Base-by-base conservation (phyloP, 768 basidiomycete species). In the Panellus pusillus region DNA sequence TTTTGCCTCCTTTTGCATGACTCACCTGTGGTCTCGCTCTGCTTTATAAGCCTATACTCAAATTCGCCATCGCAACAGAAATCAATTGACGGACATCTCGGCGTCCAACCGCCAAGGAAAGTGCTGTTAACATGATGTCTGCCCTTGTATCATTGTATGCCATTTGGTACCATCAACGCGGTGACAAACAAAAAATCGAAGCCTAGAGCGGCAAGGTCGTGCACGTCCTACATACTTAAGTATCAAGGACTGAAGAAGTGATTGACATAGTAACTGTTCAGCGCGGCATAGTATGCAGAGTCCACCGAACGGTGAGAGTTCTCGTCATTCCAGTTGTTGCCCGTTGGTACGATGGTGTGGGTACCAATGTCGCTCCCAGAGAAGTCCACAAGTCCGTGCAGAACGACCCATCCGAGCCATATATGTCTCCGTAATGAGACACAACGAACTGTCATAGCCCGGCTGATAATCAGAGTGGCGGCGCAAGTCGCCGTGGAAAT, bases 401-500 rank as follows among this genome's bases (percentile, higher is more conserved):
- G 64, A 77, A 60, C 18, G 70, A 70, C 28, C 72, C 72, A 52
- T 77, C 75, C 37, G 57, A 47, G 54, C 67, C 59, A 61, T 71
- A 56, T 60, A 76, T 60, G 37, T 65, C 35, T 3, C 42, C 52
- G 63, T 71, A 71, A 65, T 73, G 72, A 40, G 60, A 63, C 44
- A 63, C 58, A 50, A 78, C 74, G 52, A 48, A 9, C 67, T 64
- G 65, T 78, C 77, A 54, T 66, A 77, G 55, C 74, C 74, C 40
- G 72, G 72, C 20, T 67, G 64, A 55, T 64, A 70, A 42, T 69
- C 70, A 13, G 75, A 74, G 58, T 62, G 60, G 61, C 72, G 76
- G 40, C 68, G 66, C 56, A 78, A 63, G 60, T 79, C 77, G 48
- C 68, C 63, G 54, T 66, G 68, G 71, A 78, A 79, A 56, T 68